These are phyloP conservation scores for Phyllachora maydis DNA, from an alignment of 2,329 filamentous ascomycete genomes.

Conservation along the genomic window DNA sequence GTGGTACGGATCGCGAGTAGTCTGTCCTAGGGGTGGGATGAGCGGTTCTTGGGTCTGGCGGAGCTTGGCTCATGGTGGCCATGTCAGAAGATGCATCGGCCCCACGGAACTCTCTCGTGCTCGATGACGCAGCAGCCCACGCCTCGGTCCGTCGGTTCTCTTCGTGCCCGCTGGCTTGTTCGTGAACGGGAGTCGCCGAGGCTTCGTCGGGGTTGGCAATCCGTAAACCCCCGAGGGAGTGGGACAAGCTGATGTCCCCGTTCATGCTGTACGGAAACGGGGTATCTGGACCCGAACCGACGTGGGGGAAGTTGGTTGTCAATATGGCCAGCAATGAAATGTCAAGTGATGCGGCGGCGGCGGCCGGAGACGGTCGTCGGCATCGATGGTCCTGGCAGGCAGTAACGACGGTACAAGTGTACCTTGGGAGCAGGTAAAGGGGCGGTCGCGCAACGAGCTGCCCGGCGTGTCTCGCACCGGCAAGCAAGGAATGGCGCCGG, in stretches of 20 bases:
- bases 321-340: too few relatives aligned
- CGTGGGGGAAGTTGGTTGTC: too few relatives aligned
- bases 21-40: constrained; percentile 3
- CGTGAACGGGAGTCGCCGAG: constrained; percentile 12
- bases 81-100: too few relatives aligned
- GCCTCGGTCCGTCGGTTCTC: constrained; percentile 6
- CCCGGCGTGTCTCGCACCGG: too few relatives aligned
- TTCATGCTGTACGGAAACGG: constrained; percentile 40
- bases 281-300: constrained; percentile 1
- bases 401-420: too few relatives aligned
- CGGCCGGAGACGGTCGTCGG: not conserved
- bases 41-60: constrained; percentile 2
- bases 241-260: constrained; percentile 79
- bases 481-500: too few relatives aligned
- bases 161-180: constrained; percentile 12
- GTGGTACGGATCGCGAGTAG: constrained; percentile 4
- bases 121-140: too few relatives aligned
- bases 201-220: constrained; percentile 90
- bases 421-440: too few relatives aligned
- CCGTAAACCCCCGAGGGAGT: constrained; percentile 79
- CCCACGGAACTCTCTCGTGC: too few relatives aligned
- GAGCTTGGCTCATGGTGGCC: constrained; percentile 1
- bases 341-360: too few relatives aligned
- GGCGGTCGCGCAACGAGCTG: too few relatives aligned
- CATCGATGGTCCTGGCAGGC: too few relatives aligned